These are phyloP conservation scores for Xylaria arbuscula DNA, from an alignment of 2,329 filamentous ascomycete species.

Conservation along the genomic window DNA sequence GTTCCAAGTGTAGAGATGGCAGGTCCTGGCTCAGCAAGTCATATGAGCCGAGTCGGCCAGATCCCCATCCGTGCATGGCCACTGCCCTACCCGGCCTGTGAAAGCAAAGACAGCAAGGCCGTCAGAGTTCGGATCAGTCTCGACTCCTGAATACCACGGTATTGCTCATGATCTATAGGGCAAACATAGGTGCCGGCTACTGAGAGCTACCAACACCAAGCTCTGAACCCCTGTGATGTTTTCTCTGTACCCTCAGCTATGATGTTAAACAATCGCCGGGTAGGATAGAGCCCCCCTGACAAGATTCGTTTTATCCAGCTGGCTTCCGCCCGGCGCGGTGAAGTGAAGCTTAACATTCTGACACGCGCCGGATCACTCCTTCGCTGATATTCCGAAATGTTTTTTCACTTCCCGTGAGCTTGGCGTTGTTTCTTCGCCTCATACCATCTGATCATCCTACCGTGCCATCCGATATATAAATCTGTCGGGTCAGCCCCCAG, in stretches of 20 bases:
- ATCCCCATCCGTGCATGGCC: slow-evolving; percentile 43
- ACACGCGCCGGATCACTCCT: slow-evolving; percentile 56
- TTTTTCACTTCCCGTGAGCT: slow-evolving; percentile 45
- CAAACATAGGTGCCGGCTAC: slow-evolving; percentile 17
- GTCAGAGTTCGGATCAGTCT: slow-evolving; percentile 24
- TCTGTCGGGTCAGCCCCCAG: slow-evolving; percentile 40
- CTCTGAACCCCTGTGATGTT: slow-evolving; percentile 22
- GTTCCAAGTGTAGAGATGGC: slow-evolving; percentile 12
- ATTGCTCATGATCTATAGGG: background rate
- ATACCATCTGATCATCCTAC: slow-evolving; percentile 42
- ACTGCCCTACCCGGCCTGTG: slow-evolving; percentile 35
- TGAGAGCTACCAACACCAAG: slow-evolving; percentile 18
- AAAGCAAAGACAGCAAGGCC: slow-evolving; percentile 3
- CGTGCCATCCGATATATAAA: slow-evolving; percentile 54
- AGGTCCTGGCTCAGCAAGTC: slow-evolving; percentile 15
- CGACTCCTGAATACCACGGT: slow-evolving; percentile 18
- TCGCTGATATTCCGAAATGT: slow-evolving; percentile 53
- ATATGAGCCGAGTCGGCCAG: slow-evolving; percentile 41
- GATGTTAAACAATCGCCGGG: slow-evolving; percentile 39
- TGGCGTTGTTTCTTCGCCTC: slow-evolving; percentile 46
- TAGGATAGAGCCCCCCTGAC: slow-evolving; percentile 36
- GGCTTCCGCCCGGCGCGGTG: slow-evolving; percentile 38
- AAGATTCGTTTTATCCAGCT: slow-evolving; percentile 45
- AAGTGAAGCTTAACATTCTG: slow-evolving; percentile 50
- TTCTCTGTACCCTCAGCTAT: slow-evolving; percentile 30